Base-by-base conservation (phyloP, 2,329 filamentous ascomycete species). In the Pseudogymnoascus sp. region DNA sequence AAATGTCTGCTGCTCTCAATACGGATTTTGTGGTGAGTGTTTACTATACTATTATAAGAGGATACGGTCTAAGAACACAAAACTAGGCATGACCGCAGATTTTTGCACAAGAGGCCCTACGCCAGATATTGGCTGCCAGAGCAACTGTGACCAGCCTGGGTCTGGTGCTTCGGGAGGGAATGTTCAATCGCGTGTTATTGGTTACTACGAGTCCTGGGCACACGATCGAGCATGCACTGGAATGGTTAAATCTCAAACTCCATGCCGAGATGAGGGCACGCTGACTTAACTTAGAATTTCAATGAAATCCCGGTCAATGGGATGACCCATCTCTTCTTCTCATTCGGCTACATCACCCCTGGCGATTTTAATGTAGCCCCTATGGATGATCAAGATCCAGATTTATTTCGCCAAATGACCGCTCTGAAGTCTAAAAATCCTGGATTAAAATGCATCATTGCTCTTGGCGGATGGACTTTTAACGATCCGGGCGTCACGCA, bases 331-430 rank as follows among this genome's bases (percentile, higher is more conserved):
- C 24, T 73, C 8, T 68, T 68, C 61, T 72, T 65, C 43, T 63
- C 70, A 12, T 72, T 73, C 63, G 69, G 40, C 19, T 43, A 72
- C 33, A 74, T 80, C 59, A 72, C 78, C 59, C 73, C 78, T 0
- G 40, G 60, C 0, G 72, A 71, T 1, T 76, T 68, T 60, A 56
- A 64, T 0, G 62, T 69, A 3, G 61, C 64, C 0, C 70, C 74
- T 0, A 73, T 73, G 68, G 66, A 68, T 60, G 56, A 12, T 24
- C 12, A 26, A 19, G 28, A 28, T 33, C 24, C n/a, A 4, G 28
- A 38, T 43, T 22, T 43, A 43, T 43, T 43, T 22, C 40, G 40
- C 40, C 40, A 43, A 22, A 43, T 43, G 40, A 43, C 40, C 2
- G 16, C 40, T 43, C 7, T 43, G 16, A 62, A 43, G 40, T 43